Conservation (phyloP, 1,139 yeast species). For the Yamadazyma songkhlaensis region DNA sequence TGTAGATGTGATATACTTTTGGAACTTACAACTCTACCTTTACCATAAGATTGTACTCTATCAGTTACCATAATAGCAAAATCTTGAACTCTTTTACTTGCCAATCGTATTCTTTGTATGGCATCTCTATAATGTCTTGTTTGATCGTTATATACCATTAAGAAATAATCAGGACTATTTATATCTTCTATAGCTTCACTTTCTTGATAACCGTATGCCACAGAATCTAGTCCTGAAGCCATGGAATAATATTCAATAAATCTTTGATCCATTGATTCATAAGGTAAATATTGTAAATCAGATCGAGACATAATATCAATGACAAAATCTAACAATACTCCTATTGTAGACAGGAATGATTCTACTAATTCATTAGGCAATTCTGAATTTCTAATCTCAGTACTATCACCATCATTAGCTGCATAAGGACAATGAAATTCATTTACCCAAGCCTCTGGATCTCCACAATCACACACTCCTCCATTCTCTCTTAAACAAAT, state of each 20-base stretch:
- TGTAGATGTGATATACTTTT: conserved; percentile 47
- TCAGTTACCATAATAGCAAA: conserved; percentile 76
- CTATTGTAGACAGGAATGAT: conserved; percentile 45
- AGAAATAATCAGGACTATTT: conserved; percentile 50
- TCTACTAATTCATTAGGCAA: conserved; percentile 34
- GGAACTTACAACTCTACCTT: conserved; percentile 66
- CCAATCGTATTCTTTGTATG: conserved; percentile 57
- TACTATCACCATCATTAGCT: conserved; percentile 13
- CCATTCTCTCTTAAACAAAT: conserved; percentile 81
- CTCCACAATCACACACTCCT: conserved; percentile 76
- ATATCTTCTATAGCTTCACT: conserved; percentile 32
- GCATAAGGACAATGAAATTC: conserved; percentile 37
- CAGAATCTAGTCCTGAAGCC: conserved; percentile 30
- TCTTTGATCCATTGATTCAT: conserved; percentile 20
- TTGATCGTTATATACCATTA: conserved; percentile 76
- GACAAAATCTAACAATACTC: conserved; percentile 63
- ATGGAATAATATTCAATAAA: conserved; percentile 24
- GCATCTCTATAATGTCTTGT: conserved; percentile 75
- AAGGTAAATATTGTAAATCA: conserved; percentile 35
- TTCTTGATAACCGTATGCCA: conserved; percentile 24
- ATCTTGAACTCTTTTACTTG: conserved; percentile 62
- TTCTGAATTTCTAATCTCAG: conserved; percentile 10
- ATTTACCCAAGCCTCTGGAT: conserved; percentile 56
- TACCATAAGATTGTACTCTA: conserved; percentile 61
- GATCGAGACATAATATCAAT: conserved; percentile 64